phyloP scores from a whole-genome alignment of 2,329 filamentous ascomycete genomes.

The Blastomyces percursus region DNA sequence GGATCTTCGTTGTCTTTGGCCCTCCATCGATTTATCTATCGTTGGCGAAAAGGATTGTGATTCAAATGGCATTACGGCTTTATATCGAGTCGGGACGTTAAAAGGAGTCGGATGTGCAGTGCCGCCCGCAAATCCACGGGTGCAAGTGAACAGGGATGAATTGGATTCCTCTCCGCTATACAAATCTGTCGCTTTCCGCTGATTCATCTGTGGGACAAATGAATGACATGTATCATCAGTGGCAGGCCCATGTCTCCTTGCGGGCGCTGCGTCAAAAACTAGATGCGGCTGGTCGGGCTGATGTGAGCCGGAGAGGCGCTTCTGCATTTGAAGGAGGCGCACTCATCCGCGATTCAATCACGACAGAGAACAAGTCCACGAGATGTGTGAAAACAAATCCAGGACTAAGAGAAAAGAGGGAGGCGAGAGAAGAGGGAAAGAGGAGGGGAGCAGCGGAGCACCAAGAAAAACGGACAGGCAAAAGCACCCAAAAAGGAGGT shows the following conservation, averaged over 20 bases:
- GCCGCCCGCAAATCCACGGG: constrained; percentile 6
- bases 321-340: constrained; percentile 33
- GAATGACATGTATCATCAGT: constrained; percentile 23
- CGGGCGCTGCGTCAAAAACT: constrained; percentile 24
- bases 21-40: constrained; percentile 29
- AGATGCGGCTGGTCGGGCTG: constrained; percentile 28
- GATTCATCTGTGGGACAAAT: constrained; percentile 27
- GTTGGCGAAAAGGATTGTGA: constrained; percentile 15
- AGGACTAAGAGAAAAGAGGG: background rate
- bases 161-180: background rate
- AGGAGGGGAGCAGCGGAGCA: background rate
- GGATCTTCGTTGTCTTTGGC: constrained; percentile 30
- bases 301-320: constrained; percentile 35
- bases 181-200: constrained; percentile 1
- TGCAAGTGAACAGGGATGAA: constrained; percentile 15
- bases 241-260: constrained; percentile 24
- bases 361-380: constrained; percentile 1
- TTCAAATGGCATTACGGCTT: background rate
- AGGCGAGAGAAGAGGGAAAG: background rate
- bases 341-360: constrained; percentile 26
- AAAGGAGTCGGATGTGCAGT: constrained; percentile 18
- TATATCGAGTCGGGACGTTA: constrained; percentile 15
- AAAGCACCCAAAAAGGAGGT: background rate
- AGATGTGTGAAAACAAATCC: background rate
- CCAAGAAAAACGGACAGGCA: background rate